A percentile compares a stretch with the other conserved stretches of the same genome.
Conservation (phyloP, 2,329 filamentous ascomycete genomes). For the Nigrospora osmanthi region DNA sequence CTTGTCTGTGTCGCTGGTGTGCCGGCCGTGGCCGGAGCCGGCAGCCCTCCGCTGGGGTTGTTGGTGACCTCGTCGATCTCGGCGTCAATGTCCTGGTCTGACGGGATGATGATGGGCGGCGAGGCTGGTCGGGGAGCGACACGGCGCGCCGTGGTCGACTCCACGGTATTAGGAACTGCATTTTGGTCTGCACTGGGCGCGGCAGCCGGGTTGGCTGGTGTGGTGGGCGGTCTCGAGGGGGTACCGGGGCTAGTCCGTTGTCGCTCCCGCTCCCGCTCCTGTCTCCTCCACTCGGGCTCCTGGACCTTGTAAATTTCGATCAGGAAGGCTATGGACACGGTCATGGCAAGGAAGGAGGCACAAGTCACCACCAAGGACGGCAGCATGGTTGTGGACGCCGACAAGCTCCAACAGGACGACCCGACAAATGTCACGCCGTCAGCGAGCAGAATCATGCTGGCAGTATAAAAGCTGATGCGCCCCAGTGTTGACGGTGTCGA, state of each 20-base stretch:
- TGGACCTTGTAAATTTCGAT: constrained; percentile 54
- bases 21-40: constrained; percentile 17
- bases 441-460: constrained; percentile 53
- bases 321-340: constrained; percentile 49
- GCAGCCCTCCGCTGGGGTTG: constrained; percentile 17
- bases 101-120: constrained; percentile 51
- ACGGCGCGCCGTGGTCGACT: constrained; percentile 13
- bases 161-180: constrained; percentile 9
- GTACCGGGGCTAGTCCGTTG: constrained; percentile 13
- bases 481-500: constrained; percentile 61
- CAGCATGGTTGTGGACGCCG: constrained; percentile 47
- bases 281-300: constrained; percentile 44
- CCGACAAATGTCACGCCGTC: constrained; percentile 52
- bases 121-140: constrained; percentile 15
- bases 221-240: constrained; percentile 9
- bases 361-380: constrained; percentile 48
- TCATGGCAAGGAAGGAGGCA: constrained; percentile 46
- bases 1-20: constrained; percentile 16
- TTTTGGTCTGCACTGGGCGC: constrained; percentile 7
- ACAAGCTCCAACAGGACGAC: constrained; percentile 48
- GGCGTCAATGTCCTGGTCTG: constrained; percentile 55
- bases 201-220: constrained; percentile 5
- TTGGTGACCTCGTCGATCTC: constrained; percentile 40
- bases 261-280: constrained; percentile 25
- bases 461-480: constrained; percentile 57